These are phyloP conservation scores for Podospora fimiseda DNA, from an alignment of 495 filamentous ascomycete genomes.

Conservation along the genomic window DNA sequence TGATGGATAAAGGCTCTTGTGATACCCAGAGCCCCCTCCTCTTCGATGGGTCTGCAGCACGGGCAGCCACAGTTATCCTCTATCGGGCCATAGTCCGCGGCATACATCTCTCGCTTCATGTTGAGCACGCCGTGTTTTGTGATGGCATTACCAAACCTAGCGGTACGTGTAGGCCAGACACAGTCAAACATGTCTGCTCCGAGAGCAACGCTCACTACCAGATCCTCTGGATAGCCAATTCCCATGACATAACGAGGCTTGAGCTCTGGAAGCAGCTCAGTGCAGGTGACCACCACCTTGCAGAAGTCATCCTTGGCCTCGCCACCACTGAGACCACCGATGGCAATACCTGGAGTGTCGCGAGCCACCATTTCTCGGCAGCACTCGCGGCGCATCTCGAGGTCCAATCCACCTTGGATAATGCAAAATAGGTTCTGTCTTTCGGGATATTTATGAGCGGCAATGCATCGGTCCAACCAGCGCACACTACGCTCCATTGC, in stretches of 20 bases:
- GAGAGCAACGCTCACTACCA: constrained; percentile 83
- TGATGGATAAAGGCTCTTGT: constrained; percentile 89
- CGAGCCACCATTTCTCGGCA: constrained; percentile 83
- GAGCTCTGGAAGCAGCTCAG: constrained; percentile 71
- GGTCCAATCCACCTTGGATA: constrained; percentile 89
- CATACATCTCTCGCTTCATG: constrained; percentile 67
- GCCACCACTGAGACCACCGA: constrained; percentile 88
- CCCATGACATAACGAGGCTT: constrained; percentile 99
- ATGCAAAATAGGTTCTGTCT: constrained; percentile 97
- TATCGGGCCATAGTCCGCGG: constrained; percentile 74
- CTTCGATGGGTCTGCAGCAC: constrained; percentile 60
- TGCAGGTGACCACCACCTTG: constrained; percentile 74
- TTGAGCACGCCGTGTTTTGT: constrained; percentile 76
- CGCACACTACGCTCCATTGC: constrained; percentile 94
- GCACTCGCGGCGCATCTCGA: constrained; percentile 81
- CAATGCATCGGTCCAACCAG: constrained; percentile 97
- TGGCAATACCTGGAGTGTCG: constrained; percentile 92
- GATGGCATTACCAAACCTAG: constrained; percentile 91
- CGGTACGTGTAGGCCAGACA: constrained; percentile 95
- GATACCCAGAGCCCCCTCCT: constrained; percentile 70
- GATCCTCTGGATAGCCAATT: constrained; percentile 92
- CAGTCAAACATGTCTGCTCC: constrained; percentile 99
- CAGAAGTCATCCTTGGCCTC: constrained; percentile 55
- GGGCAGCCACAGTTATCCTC: constrained; percentile 73
- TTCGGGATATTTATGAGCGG: constrained; percentile 75